These are phyloP conservation scores for Cyclotella kingstonii DNA, from an alignment of 108 stramenopile species.

Conservation along the genomic window DNA sequence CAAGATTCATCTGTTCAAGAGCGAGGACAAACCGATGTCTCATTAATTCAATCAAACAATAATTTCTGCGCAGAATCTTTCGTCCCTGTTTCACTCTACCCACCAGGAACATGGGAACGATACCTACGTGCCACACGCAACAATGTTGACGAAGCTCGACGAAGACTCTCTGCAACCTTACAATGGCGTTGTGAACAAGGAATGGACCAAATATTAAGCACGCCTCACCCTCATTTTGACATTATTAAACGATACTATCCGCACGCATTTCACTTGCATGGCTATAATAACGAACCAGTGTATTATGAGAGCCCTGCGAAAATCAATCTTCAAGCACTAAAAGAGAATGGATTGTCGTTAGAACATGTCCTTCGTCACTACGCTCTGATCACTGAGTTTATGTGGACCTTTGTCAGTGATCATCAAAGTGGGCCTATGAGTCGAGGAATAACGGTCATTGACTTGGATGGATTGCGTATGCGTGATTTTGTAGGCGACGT, in stretches of 20 bases:
- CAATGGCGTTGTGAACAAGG: slow-evolving; percentile 61
- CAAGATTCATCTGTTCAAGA: background rate
- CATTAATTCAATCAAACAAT: background rate
- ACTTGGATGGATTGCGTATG: slow-evolving; percentile 70
- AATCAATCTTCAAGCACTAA: slow-evolving; percentile 58
- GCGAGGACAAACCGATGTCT: background rate
- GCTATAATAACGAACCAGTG: slow-evolving; percentile 52
- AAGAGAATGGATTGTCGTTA: slow-evolving; percentile 45
- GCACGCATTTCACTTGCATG: slow-evolving; percentile 66
- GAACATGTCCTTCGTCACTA: slow-evolving; percentile 64
- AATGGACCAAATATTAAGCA: slow-evolving; percentile 58
- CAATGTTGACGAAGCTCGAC: slow-evolving; percentile 53
- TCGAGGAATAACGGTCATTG: slow-evolving; percentile 61
- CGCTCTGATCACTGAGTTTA: slow-evolving; percentile 70
- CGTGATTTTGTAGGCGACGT: slow-evolving; percentile 76
- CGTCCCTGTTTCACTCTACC: slow-evolving; percentile 11
- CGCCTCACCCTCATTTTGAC: slow-evolving; percentile 57
- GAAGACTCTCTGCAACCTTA: slow-evolving; percentile 60
- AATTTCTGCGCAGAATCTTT: background rate
- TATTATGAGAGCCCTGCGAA: slow-evolving; percentile 73
- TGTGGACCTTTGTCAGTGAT: slow-evolving; percentile 66
- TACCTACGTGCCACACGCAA: slow-evolving; percentile 74
- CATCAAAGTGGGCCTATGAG: slow-evolving; percentile 44
- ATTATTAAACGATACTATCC: slow-evolving; percentile 67
- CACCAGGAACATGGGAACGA: slow-evolving; percentile 31